Evolutionary conservation across 2,329 filamentous ascomycete genomes (phyloP).

Genomic region (Phaeosphaeriaceae sp.): DNA sequence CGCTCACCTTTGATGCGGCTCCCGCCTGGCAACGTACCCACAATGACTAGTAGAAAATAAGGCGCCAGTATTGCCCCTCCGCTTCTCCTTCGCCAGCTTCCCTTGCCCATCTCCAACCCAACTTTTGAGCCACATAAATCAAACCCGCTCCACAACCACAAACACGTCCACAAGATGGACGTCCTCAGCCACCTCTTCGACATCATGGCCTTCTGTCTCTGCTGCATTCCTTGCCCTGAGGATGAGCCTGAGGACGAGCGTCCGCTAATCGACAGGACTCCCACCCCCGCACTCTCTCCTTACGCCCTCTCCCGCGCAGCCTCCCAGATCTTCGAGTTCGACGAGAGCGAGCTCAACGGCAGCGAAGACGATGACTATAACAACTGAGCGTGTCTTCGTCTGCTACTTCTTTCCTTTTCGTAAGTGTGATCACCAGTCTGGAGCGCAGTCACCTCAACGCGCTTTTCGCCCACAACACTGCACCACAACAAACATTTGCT

Average conservation of each 20-base stretch:
- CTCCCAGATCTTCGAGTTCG: too few relatives aligned
- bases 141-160: background rate
- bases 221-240: background rate
- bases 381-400: background rate
- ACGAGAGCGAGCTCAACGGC: background rate
- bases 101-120: background rate
- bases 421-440: background rate
- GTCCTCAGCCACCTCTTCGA: background rate
- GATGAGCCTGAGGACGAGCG: background rate
- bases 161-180: background rate
- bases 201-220: background rate
- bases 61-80: background rate
- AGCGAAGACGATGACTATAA: background rate
- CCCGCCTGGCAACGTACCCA: background rate
- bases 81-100: background rate
- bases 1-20: slow-evolving; percentile 3
- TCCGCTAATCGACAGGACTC: background rate
- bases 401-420: background rate
- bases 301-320: background rate
- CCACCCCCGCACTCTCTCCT: background rate
- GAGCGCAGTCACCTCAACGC: background rate
- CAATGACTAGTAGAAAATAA: background rate
- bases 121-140: background rate
- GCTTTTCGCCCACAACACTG: background rate
- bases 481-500: background rate